Conservation (phyloP, 352 stramenopile species). For the Peronospora farinosa region DNA sequence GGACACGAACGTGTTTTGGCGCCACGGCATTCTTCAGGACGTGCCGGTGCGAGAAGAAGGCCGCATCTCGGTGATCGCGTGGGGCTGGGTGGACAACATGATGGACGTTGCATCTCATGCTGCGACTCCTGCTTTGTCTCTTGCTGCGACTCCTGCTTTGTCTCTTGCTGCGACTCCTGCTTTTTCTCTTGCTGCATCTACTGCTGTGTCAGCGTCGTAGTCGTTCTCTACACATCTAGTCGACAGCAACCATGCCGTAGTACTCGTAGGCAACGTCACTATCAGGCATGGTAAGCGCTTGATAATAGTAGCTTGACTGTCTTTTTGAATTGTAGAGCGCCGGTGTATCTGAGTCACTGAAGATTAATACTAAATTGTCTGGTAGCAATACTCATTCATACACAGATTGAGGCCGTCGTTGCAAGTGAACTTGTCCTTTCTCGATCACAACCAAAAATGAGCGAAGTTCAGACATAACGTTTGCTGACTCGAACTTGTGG, state of each 20-base stretch:
- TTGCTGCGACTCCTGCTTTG: background rate
- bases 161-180: background rate
- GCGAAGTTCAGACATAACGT: background rate
- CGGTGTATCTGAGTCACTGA: conserved; percentile 1
- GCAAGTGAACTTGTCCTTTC: background rate
- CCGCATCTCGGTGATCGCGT: conserved; percentile 91
- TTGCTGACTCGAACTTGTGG: background rate
- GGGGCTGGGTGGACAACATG: conserved; percentile 85
- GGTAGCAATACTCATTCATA: background rate
- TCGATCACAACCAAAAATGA: no score
- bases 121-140: background rate
- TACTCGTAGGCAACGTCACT: background rate
- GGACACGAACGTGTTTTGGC: conserved; percentile 93
- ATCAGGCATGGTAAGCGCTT: background rate
- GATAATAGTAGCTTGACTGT: conserved; percentile 4
- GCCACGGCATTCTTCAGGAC: conserved; percentile 87
- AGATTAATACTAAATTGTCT: background rate
- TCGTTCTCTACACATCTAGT: background rate
- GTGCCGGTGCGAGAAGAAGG: conserved; percentile 82
- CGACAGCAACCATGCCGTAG: background rate
- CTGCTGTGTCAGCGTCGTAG: conserved; percentile 11
- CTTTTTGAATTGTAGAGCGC: background rate
- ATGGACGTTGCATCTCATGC: conserved; percentile 21
- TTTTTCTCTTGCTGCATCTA: background rate
- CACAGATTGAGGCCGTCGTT: background rate